phyloP scores from a whole-genome alignment of 495 filamentous ascomycete species.

The Sabuloglossum arenarium region DNA sequence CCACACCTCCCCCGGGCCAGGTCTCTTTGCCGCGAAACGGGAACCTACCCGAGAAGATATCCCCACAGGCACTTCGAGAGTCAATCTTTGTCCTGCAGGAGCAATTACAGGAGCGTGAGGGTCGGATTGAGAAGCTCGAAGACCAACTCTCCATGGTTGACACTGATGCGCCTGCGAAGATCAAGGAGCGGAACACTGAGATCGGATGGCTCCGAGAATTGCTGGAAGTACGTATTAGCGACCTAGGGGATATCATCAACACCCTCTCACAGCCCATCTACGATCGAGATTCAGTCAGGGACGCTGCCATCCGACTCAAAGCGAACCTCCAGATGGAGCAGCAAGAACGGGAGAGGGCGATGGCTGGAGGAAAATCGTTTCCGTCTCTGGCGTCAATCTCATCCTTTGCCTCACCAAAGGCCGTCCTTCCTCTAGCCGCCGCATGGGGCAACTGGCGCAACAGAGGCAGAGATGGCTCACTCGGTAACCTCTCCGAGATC shows the following conservation, averaged over 20 bases:
- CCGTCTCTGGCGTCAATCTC: slow-evolving; percentile 34
- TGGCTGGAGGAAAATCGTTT: slow-evolving; percentile 25
- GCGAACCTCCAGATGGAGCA: slow-evolving; percentile 95
- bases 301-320: slow-evolving; percentile 79
- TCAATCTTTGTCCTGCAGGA: slow-evolving; percentile 91
- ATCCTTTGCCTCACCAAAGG: slow-evolving; percentile 54
- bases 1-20: slow-evolving; percentile 12
- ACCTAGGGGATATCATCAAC: slow-evolving; percentile 77
- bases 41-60: slow-evolving; percentile 61
- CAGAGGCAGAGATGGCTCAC: slow-evolving; percentile 23
- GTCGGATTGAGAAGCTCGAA: slow-evolving; percentile 71
- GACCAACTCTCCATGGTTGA: slow-evolving; percentile 43
- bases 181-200: slow-evolving; percentile 80
- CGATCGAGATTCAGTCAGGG: slow-evolving; percentile 55
- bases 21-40: slow-evolving; percentile 20
- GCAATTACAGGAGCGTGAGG: slow-evolving; percentile 85
- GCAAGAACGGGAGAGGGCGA: slow-evolving; percentile 65
- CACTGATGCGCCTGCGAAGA: slow-evolving; percentile 51
- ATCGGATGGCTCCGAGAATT: slow-evolving; percentile 90
- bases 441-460: slow-evolving; percentile 78
- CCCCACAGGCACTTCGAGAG: slow-evolving; percentile 82
- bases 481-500: slow-evolving; percentile 25
- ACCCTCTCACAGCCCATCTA: slow-evolving; percentile 52
- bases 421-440: slow-evolving; percentile 51
- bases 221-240: slow-evolving; percentile 70